Percentiles rank a stretch among this genome's conserved stretches.
Evolutionary conservation across 116 monocot genomes (phyloP).

Genomic region (Zostera marina): DNA sequence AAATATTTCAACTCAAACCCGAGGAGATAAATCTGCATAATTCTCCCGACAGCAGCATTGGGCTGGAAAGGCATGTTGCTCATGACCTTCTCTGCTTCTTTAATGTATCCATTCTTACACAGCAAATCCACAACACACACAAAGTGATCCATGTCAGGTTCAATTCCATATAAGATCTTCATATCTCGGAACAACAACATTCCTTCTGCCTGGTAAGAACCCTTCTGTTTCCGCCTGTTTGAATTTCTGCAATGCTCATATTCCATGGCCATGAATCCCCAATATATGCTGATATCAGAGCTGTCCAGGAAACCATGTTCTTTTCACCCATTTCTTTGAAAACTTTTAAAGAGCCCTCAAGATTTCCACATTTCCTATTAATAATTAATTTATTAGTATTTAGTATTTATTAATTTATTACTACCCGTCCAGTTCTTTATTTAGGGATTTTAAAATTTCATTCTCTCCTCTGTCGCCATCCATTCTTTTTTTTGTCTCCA

Average conservation of each 20-base stretch:
- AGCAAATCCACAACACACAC: slow-evolving; percentile 47
- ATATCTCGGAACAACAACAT: slow-evolving; percentile 38
- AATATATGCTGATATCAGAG: slow-evolving; percentile 40
- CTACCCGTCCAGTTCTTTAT: slow-evolving; percentile 23
- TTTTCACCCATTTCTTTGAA: slow-evolving; percentile 47
- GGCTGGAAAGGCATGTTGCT: slow-evolving; percentile 51
- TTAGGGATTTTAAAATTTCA: too few relatives aligned
- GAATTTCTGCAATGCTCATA: slow-evolving; percentile 39
- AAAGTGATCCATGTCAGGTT: slow-evolving; percentile 64
- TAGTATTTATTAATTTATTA: slow-evolving; percentile 46
- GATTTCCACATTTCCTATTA: slow-evolving; percentile 69
- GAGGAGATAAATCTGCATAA: slow-evolving; percentile 74
- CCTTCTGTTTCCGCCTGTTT: slow-evolving; percentile 39
- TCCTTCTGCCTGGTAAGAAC: slow-evolving; percentile 49
- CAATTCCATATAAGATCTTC: slow-evolving; percentile 25
- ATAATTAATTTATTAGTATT: slow-evolving; percentile 57
- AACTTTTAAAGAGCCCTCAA: slow-evolving; percentile 26
- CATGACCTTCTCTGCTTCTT: slow-evolving; percentile 60
- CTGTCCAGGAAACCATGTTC: slow-evolving; percentile 67
- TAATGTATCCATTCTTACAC: slow-evolving; percentile 34
- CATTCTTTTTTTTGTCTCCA: too few relatives aligned
- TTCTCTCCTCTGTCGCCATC: too few relatives aligned
- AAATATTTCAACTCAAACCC: slow-evolving; percentile 53
- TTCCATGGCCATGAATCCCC: slow-evolving; percentile 38
- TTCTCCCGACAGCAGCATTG: slow-evolving; percentile 37